Conservation (phyloP, 768 basidiomycete genomes). For the Suillus brevipes region DNA sequence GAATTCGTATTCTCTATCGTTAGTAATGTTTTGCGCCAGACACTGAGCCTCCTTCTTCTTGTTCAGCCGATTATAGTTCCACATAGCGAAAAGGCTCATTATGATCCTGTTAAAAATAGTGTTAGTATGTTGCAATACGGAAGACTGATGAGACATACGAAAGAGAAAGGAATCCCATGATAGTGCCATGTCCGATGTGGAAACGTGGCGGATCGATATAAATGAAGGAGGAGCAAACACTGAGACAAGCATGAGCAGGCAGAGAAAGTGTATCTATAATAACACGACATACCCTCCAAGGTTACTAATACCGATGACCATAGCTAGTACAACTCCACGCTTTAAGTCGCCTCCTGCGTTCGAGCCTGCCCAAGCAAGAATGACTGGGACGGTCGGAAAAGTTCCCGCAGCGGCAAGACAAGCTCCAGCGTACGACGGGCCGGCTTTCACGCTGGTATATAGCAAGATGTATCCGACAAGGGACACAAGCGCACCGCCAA, state of each 20-base stretch:
- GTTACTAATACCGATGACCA: conserved; percentile 56
- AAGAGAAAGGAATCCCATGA: conserved; percentile 35
- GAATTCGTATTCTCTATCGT: conserved; percentile 41
- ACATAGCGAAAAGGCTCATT: conserved; percentile 44
- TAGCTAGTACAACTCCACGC: conserved; percentile 50
- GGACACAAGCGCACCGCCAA: conserved; percentile 41
- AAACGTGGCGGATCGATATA: conserved; percentile 40
- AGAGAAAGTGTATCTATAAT: conserved; percentile 30
- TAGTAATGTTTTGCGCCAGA: conserved; percentile 42
- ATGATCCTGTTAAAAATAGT: conserved; percentile 41
- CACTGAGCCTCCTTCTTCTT: conserved; percentile 49
- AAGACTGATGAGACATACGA: conserved; percentile 18
- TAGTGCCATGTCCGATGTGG: conserved; percentile 38
- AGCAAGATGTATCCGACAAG: conserved; percentile 55
- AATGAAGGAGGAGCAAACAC: conserved; percentile 44
- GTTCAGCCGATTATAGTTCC: conserved; percentile 52
- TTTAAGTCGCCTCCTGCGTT: conserved; percentile 58
- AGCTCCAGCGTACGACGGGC: conserved; percentile 43
- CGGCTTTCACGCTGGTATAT: conserved; percentile 33
- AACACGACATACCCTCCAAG: conserved; percentile 46
- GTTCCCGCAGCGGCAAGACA: conserved; percentile 56
- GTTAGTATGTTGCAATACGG: conserved; percentile 20
- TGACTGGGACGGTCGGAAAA: conserved; percentile 49
- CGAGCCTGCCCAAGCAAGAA: conserved; percentile 54
- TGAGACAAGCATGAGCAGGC: conserved; percentile 11